Evolutionary conservation across 202 grass and related monocot genomes (phyloP).

Genomic region (Carex arenaria): DNA sequence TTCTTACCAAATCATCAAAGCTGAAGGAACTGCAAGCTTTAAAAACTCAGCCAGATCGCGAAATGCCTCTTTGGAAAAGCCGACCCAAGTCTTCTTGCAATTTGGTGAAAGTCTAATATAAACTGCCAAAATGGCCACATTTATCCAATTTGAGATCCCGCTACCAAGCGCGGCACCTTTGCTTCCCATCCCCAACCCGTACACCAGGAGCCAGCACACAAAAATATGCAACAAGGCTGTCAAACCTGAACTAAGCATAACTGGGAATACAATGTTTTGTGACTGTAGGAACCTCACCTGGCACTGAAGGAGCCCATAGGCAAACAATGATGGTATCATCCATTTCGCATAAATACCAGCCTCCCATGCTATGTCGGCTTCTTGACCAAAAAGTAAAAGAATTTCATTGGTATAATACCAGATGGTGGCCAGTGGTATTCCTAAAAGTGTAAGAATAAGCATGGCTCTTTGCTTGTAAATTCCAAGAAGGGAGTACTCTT

Average conservation of each 20-base stretch:
- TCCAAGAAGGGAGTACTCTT: conserved; percentile 49
- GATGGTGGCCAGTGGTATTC: conserved; percentile 39
- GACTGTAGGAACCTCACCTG: conserved; percentile 77
- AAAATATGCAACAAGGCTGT: conserved; percentile 44
- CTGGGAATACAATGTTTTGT: conserved; percentile 65
- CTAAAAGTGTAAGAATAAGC: conserved; percentile 47
- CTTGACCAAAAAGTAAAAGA: conserved; percentile 61
- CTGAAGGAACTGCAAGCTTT: conserved; percentile 58
- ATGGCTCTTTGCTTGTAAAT: conserved; percentile 76
- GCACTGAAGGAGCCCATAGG: conserved; percentile 65
- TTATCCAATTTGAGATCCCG: conserved; percentile 51
- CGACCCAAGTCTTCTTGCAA: conserved; percentile 57
- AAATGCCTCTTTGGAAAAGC: conserved; percentile 58
- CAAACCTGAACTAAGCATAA: conserved; percentile 45
- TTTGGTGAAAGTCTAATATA: conserved; percentile 42
- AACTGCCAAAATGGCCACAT: conserved; percentile 31
- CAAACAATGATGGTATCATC: conserved; percentile 74
- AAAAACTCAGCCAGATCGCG: conserved; percentile 42
- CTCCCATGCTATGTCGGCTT: conserved; percentile 52
- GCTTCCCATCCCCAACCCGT: conserved; percentile 40
- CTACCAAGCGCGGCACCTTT: conserved; percentile 53
- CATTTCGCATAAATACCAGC: conserved; percentile 63
- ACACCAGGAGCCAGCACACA: conserved; percentile 68
- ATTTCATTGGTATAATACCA: conserved; percentile 67
- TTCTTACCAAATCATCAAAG: conserved; percentile 71